Percentiles rank a stretch among this genome's conserved stretches.
Evolutionary conservation across 805 yeast species (phyloP).

Genomic region (Monosporozyma yasuniensis): DNA sequence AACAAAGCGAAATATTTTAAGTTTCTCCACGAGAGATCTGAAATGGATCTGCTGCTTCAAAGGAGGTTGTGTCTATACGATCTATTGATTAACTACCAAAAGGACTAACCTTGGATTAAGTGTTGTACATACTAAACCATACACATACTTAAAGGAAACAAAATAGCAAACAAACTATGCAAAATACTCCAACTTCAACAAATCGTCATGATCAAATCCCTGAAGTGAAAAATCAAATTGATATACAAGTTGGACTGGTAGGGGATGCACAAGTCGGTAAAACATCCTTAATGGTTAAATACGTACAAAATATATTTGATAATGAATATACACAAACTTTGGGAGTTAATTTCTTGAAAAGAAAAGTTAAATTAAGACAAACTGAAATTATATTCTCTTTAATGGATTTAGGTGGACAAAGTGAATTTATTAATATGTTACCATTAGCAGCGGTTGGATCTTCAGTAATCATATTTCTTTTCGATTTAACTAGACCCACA

Average conservation of each 20-base stretch:
- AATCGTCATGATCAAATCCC: slow-evolving; percentile 7
- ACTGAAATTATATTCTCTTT: slow-evolving; percentile 84
- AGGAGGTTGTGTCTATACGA: no score
- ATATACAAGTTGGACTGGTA: slow-evolving; percentile 73
- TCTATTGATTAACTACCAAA: no score
- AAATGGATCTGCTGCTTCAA: no score
- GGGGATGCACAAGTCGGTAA: slow-evolving; percentile 96
- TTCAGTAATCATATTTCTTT: slow-evolving; percentile 80
- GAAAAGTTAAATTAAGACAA: slow-evolving; percentile 68
- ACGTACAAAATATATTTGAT: slow-evolving; percentile 88
- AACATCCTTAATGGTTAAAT: slow-evolving; percentile 90
- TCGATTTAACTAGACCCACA: slow-evolving; percentile 75
- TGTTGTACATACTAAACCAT: no score
- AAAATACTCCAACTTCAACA: background rate
- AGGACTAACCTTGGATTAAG: no score
- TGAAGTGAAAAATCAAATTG: slow-evolving; percentile 14
- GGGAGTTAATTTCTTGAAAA: slow-evolving; percentile 92
- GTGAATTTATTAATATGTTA: slow-evolving; percentile 88
- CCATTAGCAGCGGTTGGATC: slow-evolving; percentile 89
- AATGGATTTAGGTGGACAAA: slow-evolving; percentile 93
- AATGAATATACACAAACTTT: slow-evolving; percentile 86
- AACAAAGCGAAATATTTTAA: background rate
- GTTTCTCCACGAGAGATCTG: no score
- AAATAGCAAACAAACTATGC: no score
- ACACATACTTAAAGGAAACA: no score